Evolutionary conservation across 495 filamentous ascomycete species (phyloP), one percentile per base, ranked within the genome.

Genomic region (Trichoderma gamsii): DNA sequence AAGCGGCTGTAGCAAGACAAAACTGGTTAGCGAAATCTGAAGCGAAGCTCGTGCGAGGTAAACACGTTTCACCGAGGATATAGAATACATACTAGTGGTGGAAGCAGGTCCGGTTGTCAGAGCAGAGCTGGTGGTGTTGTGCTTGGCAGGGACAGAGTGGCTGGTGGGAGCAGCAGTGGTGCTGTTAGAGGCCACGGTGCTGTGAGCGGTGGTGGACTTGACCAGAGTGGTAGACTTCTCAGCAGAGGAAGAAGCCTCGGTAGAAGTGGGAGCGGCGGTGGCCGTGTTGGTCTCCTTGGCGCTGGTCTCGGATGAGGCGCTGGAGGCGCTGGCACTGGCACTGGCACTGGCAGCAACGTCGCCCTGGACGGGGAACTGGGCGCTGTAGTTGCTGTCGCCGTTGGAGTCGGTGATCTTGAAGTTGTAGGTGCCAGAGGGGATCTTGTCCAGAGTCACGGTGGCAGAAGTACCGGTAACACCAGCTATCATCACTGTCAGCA

Each of bases 401-500:
- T 63, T 73, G 44, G 72, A 71, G 61, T 74, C 76, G 65, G 41
- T 51, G 72, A 84, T 80, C 74, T 76, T 70, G 69, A 84, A 71
- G 71, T 79, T 80, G 67, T 83, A 84, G 35, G 72, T 76, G 70
- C 74, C 81, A 18, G 77, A 73, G 67, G 79, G 70, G 18, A 78
- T 68, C 25, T 44, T 49, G 13, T 66, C 65, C 16, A 74, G 41
- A 65, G 69, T 71, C 71, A 72, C 81, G 65, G 71, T 77, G 76
- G 75, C 79, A 63, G 73, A 74, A 64, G 49, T 66, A 43, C 72
- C 76, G 63, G 74, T 73, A 44, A 23, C 65, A 27, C 18, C 21
- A n/a, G 35, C 63, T 65, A 29, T 52, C 21, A 29, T 25, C 21
- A 23, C n/a, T 7, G n/a, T 52, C n/a, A 63, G 41, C 41, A n/a